Evolutionary conservation across 768 basidiomycete genomes (phyloP), one percentile per base, ranked within the genome.

Genomic region (Hypholoma sublateritium): DNA sequence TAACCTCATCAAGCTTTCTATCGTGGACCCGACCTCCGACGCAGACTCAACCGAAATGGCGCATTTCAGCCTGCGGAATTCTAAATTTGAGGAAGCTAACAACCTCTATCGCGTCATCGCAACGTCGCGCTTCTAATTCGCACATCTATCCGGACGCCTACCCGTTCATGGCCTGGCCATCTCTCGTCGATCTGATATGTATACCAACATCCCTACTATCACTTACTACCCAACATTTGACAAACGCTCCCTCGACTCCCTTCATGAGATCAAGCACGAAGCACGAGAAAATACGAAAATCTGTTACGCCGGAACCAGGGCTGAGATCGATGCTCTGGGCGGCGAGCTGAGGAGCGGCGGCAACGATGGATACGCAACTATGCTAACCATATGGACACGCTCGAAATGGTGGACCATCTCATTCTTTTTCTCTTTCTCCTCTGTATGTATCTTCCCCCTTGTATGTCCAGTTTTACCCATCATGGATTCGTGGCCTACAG

Each of bases 81-180:
- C 91, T 11, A 80, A 86, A 2, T 85, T 91, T 56, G 88, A 89
- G 66, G 90, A 92, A 61, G 90, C 90, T 16, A 90, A 87, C 60
- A 69, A 77, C 56, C 78, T 92, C 44, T 93, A 91, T 65, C 82
- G 89, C 19, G 66, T 79, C 47, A 75, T 92, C 60, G 88, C 81
- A 44, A 70, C 70, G 53, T 76, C 72, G 44, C 74, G 72, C 62
- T 74, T 72, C 61, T 79, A 61, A 74, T 49, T 32, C 37, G 22
- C 53, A 22, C 47, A 48, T 56, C 41, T 42, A 56, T 28, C 4
- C 35, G 22, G 36, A 36, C 55, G 43, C 34, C 12, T 41, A n/a
- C 24, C 22, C 41, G 9, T 37, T 32, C 17, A 12, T 35, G 34
- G 43, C 49, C 58, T 59, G 55, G 55, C 50, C 46, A 56, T 53